Conservation (phyloP, 148 eudicot species). For the Dianthus caryophyllus region DNA sequence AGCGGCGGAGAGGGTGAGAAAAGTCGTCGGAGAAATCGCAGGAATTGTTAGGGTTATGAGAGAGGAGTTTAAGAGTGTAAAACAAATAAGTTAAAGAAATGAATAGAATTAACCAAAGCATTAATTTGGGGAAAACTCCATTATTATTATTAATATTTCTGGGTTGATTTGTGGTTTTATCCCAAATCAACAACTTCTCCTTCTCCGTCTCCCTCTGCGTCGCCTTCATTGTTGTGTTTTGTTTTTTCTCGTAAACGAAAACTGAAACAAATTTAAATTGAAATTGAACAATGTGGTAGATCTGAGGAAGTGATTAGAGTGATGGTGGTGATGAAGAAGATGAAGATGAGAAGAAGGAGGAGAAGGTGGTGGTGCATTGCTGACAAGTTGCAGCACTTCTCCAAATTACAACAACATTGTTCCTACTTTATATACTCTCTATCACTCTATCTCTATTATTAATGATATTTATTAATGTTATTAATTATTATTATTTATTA, state of each 20-base stretch:
- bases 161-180: constrained; percentile 22
- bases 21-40: constrained; percentile 17
- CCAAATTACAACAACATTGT: constrained; percentile 11
- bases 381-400: constrained; percentile 29
- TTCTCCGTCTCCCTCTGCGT: constrained; percentile 51
- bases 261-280: too few species aligned
- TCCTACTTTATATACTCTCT: too few species aligned
- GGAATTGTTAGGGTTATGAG: constrained; percentile 29
- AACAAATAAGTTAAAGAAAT: constrained; percentile 63
- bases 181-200: constrained; percentile 42
- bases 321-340: not conserved
- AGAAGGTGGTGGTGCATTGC: constrained; percentile 24
- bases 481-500: too few species aligned
- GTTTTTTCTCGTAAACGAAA: too few species aligned
- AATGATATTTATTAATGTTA: too few species aligned
- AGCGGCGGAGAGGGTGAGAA: not conserved
- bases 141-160: not conserved
- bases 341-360: not conserved
- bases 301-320: too few species aligned
- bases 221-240: too few species aligned
- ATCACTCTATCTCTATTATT: too few species aligned
- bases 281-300: too few species aligned
- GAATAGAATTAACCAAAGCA: constrained; percentile 55
- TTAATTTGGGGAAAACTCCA: constrained; percentile 32
- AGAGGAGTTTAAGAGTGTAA: constrained; percentile 64